Conservation (phyloP, 345 rosid species). For the Isatis tinctoria region DNA sequence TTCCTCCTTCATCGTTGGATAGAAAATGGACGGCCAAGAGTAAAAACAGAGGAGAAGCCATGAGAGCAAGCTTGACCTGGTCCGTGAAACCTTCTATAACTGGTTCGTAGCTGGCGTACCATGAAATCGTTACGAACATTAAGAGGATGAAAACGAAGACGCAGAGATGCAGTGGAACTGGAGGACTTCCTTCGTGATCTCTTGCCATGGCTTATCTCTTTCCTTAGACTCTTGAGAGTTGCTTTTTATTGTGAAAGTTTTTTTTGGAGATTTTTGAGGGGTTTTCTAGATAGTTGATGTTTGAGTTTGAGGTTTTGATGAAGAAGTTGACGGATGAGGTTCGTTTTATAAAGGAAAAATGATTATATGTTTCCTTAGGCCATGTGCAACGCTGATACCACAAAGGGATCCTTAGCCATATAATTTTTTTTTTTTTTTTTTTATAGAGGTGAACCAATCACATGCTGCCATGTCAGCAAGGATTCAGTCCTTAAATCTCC, state of each 20-base stretch:
- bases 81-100: constrained; percentile 41
- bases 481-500: too few relatives aligned
- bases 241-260: neutral
- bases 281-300: neutral
- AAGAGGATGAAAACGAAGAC: constrained; percentile 44
- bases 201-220: constrained; percentile 29
- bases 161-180: constrained; percentile 45
- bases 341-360: constrained; percentile 10
- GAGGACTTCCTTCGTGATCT: constrained; percentile 23
- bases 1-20: constrained; percentile 35
- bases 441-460: too few relatives aligned
- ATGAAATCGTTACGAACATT: constrained; percentile 38
- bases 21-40: constrained; percentile 43
- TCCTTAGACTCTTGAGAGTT: neutral
- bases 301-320: neutral
- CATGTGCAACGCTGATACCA: too few relatives aligned
- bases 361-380: constrained; percentile 9
- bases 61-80: constrained; percentile 45
- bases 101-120: constrained; percentile 55
- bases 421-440: too few relatives aligned
- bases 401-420: too few relatives aligned
- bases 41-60: constrained; percentile 44
- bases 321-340: neutral
- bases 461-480: too few relatives aligned
- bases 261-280: neutral